Conservation (phyloP, 2,329 filamentous ascomycete species). For the Cercospora zeae-maydis region DNA sequence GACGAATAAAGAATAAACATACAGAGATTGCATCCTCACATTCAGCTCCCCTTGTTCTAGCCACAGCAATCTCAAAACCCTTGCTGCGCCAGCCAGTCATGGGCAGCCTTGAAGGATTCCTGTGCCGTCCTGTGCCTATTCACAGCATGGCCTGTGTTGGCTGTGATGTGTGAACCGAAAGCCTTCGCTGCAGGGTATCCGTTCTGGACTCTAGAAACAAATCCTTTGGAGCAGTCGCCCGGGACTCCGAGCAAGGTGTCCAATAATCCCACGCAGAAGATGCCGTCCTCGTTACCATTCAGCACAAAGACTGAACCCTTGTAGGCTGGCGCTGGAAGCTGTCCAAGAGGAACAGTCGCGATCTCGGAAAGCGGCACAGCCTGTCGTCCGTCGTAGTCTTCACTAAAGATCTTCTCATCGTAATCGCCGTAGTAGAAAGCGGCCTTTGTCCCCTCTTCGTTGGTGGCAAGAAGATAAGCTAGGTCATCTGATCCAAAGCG, state of each 20-base stretch:
- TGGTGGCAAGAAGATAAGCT: background rate
- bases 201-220: background rate
- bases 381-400: background rate
- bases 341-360: background rate
- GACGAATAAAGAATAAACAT: background rate
- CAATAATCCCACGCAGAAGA: background rate
- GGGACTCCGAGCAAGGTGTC: background rate
- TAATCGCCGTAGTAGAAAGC: background rate
- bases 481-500: background rate
- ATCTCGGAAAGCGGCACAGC: background rate
- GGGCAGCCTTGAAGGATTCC: background rate
- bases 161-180: background rate
- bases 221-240: background rate
- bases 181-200: background rate
- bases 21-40: background rate
- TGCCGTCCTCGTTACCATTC: background rate
- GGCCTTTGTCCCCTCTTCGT: background rate
- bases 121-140: background rate
- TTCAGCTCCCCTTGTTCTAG: too few relatives aligned
- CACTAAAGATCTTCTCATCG: background rate
- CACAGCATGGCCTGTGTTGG: background rate
- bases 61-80: background rate
- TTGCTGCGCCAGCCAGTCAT: background rate
- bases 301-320: background rate
- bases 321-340: background rate